Base-by-base conservation (phyloP, 345 rosid species). In the Luvunga scandens region DNA sequence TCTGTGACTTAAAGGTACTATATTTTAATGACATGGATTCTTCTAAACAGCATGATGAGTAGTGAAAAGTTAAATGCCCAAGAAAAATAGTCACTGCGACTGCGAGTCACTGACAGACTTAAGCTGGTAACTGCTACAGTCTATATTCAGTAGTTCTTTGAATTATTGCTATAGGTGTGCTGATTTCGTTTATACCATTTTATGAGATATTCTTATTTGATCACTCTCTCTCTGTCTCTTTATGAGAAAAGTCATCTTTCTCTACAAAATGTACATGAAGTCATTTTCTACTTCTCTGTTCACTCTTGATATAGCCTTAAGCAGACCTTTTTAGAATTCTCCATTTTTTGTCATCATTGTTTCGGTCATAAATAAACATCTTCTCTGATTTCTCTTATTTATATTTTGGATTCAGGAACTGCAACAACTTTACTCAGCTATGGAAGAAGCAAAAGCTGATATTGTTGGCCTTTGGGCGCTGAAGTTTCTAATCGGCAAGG, bases 381-480 rank as follows among this genome's bases (percentile, higher is more conserved):
- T 38, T 63, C 22, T 78, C 31, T 61, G 14, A 25, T 38, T 24
- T 30, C 50, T 84, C 62, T 25, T 22, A 45, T 61, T 50, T 50
- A 28, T 62, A 67, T 53, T 31, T 78, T 70, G 78, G 79, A 53
- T 82, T 16, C 82, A 95, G 99, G 97, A 95, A 87, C 91, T 95
- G 61, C 97, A 91, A 86, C 97, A 95, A 77, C 89, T 95, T 66
- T 89, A 93, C 87, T 95, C 96, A 4, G 87, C 98, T 78, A 66
- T 95, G 88, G 98, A 93, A 86, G 98, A 95, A 88, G 98, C 94
- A 77, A 93, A 95, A 86, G 99, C 97, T 60, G 98, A 95, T 80
- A 93, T 95, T 66, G 99, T 92, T 85, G 99, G 99, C 57, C 93
- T 95, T 74, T 95, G 99, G 99, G 98, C 99, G 22, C 87, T 95